Percentiles rank a stretch among this genome's conserved stretches.
These are phyloP conservation scores for Dalbergia cultrata DNA, from an alignment of 306 rosid species.

Conservation along the genomic window DNA sequence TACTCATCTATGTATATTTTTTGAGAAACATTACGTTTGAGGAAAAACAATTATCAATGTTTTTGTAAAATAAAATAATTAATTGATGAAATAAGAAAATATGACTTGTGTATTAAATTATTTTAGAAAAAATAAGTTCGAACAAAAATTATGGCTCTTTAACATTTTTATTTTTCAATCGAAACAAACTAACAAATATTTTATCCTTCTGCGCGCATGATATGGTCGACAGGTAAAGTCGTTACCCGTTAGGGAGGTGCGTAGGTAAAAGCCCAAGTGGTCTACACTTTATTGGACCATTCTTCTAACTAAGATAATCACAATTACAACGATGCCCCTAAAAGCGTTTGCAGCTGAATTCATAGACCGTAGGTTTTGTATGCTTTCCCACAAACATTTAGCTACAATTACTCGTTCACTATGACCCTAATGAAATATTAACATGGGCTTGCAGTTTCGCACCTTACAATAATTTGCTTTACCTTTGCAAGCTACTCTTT, in stretches of 20 bases:
- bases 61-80: too few relatives aligned
- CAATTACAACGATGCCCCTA: constrained; percentile 48
- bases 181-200: neutral
- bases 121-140: neutral
- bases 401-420: neutral
- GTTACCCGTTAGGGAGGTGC: constrained; percentile 57
- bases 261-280: constrained; percentile 54
- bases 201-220: constrained; percentile 14
- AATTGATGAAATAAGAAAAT: too few relatives aligned
- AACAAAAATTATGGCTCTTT: neutral
- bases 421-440: neutral
- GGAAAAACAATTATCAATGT: too few relatives aligned
- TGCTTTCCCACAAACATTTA: constrained; percentile 15
- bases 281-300: constrained; percentile 62
- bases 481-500: neutral
- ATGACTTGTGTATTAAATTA: too few relatives aligned
- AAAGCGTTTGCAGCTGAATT: constrained; percentile 9
- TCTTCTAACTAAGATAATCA: constrained; percentile 33
- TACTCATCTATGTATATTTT: neutral
- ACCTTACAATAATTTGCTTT: neutral
- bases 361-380: neutral
- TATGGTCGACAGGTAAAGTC: constrained; percentile 63
- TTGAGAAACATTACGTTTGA: too few relatives aligned
- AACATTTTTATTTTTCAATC: neutral
- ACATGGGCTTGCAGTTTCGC: neutral